phyloP scores from a whole-genome alignment of 192 early-diverging fungal species.

The Thamnidium elegans region DNA sequence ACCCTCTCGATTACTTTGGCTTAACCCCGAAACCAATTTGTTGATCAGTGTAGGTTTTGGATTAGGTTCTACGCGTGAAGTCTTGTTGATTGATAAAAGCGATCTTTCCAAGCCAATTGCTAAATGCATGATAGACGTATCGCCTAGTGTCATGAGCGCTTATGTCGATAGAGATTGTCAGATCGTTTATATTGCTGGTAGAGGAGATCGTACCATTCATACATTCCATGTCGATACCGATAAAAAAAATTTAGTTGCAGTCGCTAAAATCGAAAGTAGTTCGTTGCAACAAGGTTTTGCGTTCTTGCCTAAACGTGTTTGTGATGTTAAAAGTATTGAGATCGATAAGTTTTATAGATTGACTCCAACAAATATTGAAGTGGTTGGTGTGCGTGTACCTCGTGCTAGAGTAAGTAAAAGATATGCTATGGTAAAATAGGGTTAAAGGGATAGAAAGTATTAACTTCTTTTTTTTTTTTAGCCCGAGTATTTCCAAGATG shows the following conservation, averaged over 20 bases:
- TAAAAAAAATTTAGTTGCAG: conserved; percentile 20
- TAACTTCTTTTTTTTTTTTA: conserved; percentile 16
- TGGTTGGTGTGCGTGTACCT: conserved; percentile 73
- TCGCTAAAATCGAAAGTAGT: conserved; percentile 61
- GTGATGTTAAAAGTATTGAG: conserved; percentile 68
- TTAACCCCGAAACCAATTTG: conserved; percentile 43
- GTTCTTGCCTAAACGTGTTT: conserved; percentile 66
- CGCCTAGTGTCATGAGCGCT: conserved; percentile 71
- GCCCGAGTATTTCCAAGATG: conserved; percentile 90
- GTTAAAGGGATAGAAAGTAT: too few relatives aligned
- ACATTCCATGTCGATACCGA: conserved; percentile 63
- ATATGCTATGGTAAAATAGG: neutral
- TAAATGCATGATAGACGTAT: conserved; percentile 61
- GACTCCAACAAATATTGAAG: conserved; percentile 64
- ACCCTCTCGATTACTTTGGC: conserved; percentile 66
- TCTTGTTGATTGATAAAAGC: conserved; percentile 50
- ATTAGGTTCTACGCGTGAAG: conserved; percentile 64
- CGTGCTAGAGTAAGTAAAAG: conserved; percentile 50
- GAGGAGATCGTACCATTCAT: conserved; percentile 74
- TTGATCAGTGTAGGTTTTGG: conserved; percentile 75
- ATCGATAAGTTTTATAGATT: conserved; percentile 68
- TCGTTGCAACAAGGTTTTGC: conserved; percentile 67
- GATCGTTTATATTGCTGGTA: conserved; percentile 68
- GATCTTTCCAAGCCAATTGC: conserved; percentile 38
- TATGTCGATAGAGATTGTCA: conserved; percentile 68